Conservation (phyloP, 2,329 filamentous ascomycete genomes). For the Fulvia fulva region DNA sequence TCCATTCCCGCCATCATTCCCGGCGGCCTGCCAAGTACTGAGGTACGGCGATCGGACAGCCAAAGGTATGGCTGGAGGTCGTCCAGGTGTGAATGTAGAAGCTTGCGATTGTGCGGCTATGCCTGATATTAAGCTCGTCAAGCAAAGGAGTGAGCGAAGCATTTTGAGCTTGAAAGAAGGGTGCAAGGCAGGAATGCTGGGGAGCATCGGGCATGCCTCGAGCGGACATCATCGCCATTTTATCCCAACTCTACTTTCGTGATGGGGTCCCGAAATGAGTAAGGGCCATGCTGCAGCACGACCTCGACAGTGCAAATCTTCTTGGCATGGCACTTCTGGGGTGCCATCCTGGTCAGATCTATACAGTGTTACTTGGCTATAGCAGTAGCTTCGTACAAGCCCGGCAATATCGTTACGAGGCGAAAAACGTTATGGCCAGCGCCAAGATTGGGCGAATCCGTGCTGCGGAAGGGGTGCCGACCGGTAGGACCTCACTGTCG, state of each 20-base stretch:
- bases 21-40: conserved; percentile 62
- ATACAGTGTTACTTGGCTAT: too few species aligned
- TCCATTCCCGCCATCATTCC: conserved; percentile 58
- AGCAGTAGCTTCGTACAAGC: too few species aligned
- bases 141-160: conserved; percentile 3
- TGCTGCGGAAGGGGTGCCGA: too few species aligned
- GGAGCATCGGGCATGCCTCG: conserved; percentile 6
- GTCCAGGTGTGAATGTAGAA: conserved; percentile 56
- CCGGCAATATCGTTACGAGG: too few species aligned
- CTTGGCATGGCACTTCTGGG: conserved; percentile 4
- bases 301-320: not conserved
- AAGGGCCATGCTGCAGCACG: conserved; percentile 3
- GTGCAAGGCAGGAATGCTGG: conserved; percentile 12
- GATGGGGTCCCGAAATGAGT: conserved; percentile 4
- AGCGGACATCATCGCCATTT: not conserved
- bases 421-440: too few species aligned
- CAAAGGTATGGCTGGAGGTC: conserved; percentile 66
- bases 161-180: conserved; percentile 11
- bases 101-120: conserved; percentile 37
- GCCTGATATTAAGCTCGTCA: conserved; percentile 14
- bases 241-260: not conserved
- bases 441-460: too few species aligned
- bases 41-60: conserved; percentile 73
- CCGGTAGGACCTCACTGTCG: too few species aligned
- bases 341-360: not conserved